phyloP scores from a whole-genome alignment of 257 asterid genomes.

The Cruciata laevipes region DNA sequence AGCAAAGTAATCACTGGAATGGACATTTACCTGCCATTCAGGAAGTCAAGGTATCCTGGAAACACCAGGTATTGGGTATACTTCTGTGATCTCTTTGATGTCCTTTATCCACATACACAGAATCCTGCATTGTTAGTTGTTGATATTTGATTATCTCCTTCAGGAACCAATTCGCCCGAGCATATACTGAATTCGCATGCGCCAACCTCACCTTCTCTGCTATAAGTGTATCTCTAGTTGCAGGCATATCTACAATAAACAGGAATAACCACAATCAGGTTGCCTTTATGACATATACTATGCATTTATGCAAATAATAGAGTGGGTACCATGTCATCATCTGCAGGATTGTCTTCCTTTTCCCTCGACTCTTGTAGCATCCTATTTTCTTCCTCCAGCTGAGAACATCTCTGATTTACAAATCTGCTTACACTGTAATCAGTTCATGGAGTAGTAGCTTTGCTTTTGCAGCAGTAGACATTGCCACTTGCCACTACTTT shows the following conservation, averaged over 20 bases:
- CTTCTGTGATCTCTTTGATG: slow-evolving; percentile 67
- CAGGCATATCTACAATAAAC: slow-evolving; percentile 44
- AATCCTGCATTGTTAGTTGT: slow-evolving; percentile 82
- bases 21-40: too few relatives aligned
- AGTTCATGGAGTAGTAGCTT: slow-evolving; percentile 87
- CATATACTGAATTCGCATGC: slow-evolving; percentile 70
- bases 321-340: slow-evolving; percentile 71
- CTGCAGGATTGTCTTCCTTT: slow-evolving; percentile 65
- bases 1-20: too few relatives aligned
- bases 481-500: slow-evolving; percentile 51
- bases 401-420: slow-evolving; percentile 69
- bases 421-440: slow-evolving; percentile 79
- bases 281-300: too few relatives aligned
- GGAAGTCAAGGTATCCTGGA: slow-evolving; percentile 24
- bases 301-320: too few relatives aligned
- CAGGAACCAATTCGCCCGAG: slow-evolving; percentile 87
- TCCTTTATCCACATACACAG: slow-evolving; percentile 77
- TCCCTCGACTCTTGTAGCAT: slow-evolving; percentile 71
- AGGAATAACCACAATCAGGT: too few relatives aligned
- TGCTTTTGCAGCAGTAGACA: too few relatives aligned
- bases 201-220: slow-evolving; percentile 90
- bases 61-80: slow-evolving; percentile 38
- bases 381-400: slow-evolving; percentile 85
- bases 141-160: slow-evolving; percentile 93
- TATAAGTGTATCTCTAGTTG: slow-evolving; percentile 85